These are phyloP conservation scores for Syzygium grande DNA, from an alignment of 345 rosid species.

Conservation along the genomic window DNA sequence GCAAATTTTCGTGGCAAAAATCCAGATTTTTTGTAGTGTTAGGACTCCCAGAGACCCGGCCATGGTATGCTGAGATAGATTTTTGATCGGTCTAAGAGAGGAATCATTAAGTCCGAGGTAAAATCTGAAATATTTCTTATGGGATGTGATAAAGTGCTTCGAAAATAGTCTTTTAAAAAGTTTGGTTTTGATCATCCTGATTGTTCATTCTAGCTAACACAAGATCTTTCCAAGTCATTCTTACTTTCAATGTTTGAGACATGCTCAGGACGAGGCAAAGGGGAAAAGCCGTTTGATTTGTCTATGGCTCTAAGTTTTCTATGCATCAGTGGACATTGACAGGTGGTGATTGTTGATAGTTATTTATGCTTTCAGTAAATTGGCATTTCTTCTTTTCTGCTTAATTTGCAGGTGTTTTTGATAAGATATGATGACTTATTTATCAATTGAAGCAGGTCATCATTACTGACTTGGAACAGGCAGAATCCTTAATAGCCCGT, in stretches of 20 bases:
- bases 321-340: conserved; percentile 61
- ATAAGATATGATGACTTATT: background rate
- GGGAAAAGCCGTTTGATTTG: conserved; percentile 62
- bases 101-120: conserved; percentile 34
- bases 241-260: conserved; percentile 72
- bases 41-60: conserved; percentile 65
- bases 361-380: background rate
- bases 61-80: conserved; percentile 56
- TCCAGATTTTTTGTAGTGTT: no score
- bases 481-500: conserved; percentile 53
- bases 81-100: conserved; percentile 20
- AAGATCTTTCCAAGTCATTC: conserved; percentile 30
- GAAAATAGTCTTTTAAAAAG: background rate
- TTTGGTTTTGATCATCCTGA: background rate
- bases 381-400: background rate
- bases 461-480: conserved; percentile 42
- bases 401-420: background rate
- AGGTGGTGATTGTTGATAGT: conserved; percentile 39
- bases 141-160: background rate
- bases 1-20: no score
- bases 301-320: conserved; percentile 48
- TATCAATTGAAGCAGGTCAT: conserved; percentile 32
- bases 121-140: background rate
- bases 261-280: conserved; percentile 64
- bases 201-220: background rate